These are phyloP conservation scores for Nicotiana tabacum DNA, from an alignment of 257 asterid genomes.

Conservation along the genomic window DNA sequence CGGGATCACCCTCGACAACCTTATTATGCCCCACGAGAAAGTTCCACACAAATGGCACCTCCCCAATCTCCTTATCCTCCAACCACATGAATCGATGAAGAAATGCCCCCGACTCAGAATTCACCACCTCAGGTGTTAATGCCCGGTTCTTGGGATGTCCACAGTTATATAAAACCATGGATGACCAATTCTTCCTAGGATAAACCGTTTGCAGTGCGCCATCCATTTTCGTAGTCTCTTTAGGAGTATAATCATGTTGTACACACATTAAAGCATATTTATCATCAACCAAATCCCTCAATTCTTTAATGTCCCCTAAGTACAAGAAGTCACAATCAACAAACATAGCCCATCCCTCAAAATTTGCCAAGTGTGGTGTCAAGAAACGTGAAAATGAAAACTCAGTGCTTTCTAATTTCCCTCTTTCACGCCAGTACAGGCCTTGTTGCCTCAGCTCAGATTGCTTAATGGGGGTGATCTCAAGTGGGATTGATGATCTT, in stretches of 20 bases:
- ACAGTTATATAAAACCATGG: conserved; percentile 85
- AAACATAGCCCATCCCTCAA: conserved; percentile 87
- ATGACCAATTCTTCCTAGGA: conserved; percentile 95
- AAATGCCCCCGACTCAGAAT: conserved; percentile 68
- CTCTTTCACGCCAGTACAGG: conserved; percentile 77
- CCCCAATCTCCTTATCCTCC: conserved; percentile 78
- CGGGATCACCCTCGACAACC: conserved; percentile 57
- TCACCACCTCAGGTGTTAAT: conserved; percentile 69
- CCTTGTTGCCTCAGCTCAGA: conserved; percentile 59
- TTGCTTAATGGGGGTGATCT: conserved; percentile 67
- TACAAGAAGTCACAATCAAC: conserved; percentile 83
- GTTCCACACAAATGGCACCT: conserved; percentile 79
- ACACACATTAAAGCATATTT: conserved; percentile 81
- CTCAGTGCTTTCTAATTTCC: conserved; percentile 79
- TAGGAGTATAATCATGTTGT: conserved; percentile 81
- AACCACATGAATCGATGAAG: conserved; percentile 86
- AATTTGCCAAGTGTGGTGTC: conserved; percentile 57
- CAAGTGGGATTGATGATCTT: conserved; percentile 74
- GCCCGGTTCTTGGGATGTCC: conserved; percentile 57
- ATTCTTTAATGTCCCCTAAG: conserved; percentile 54
- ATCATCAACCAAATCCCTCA: conserved; percentile 54
- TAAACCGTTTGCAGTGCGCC: conserved; percentile 79
- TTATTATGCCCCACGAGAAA: conserved; percentile 76
- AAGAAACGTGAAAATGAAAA: conserved; percentile 75
- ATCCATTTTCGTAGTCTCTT: conserved; percentile 83